A percentile compares a stretch with the other conserved stretches of the same genome.
phyloP scores from a whole-genome alignment of 495 filamentous ascomycete species.

The Oidiodendron maius region DNA sequence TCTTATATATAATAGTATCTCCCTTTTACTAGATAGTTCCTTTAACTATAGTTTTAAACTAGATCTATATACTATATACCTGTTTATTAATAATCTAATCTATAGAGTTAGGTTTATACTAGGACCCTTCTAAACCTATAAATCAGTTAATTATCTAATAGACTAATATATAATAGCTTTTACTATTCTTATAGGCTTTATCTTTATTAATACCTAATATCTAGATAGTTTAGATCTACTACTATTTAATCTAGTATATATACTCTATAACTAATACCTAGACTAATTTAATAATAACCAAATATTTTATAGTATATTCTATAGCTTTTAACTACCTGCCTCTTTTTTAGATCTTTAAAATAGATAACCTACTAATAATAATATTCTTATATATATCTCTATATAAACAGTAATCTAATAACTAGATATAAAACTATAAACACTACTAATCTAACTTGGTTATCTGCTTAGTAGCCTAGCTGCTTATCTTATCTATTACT shows the following conservation, averaged over 20 bases:
- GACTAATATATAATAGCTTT: not conserved
- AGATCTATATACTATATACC: constrained; percentile 1
- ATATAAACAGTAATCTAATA: not conserved
- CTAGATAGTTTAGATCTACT: not conserved
- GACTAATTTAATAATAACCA: constrained; percentile 1
- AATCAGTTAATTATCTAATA: not conserved
- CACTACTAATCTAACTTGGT: not conserved
- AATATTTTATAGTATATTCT: constrained; percentile 1
- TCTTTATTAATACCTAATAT: not conserved
- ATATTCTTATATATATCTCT: not conserved
- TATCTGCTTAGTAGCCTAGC: not conserved
- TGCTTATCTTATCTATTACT: not conserved
- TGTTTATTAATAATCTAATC: not conserved
- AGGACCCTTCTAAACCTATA: not conserved
- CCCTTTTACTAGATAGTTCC: not conserved
- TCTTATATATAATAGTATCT: not conserved
- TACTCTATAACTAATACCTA: not conserved
- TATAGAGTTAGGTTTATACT: not conserved
- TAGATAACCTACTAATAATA: not conserved
- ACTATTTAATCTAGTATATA: not conserved
- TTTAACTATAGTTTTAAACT: not conserved
- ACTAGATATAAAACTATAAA: not conserved
- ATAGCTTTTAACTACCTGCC: not conserved
- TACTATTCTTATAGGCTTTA: not conserved
- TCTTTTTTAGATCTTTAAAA: not conserved